Percentiles rank a stretch among this genome's conserved stretches.
Conservation (phyloP, 2,329 filamentous ascomycete genomes). For the Xylariaceae sp. region DNA sequence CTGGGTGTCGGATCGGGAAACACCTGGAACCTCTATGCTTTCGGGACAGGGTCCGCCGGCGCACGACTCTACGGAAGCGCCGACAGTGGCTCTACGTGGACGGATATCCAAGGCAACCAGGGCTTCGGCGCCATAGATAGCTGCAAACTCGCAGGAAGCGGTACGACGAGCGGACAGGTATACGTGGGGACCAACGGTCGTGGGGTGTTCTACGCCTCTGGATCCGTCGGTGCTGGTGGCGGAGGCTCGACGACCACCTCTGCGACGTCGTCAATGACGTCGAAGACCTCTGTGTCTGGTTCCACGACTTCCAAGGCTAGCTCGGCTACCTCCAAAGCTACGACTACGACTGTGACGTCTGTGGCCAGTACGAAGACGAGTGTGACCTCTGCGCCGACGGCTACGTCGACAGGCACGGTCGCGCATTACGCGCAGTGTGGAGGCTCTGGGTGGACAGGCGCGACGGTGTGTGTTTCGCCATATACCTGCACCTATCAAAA, state of each 20-base stretch:
- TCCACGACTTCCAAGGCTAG: not conserved
- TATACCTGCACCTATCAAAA: conserved; percentile 15
- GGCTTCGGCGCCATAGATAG: conserved; percentile 41
- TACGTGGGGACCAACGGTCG: conserved; percentile 49
- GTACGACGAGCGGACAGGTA: conserved; percentile 40
- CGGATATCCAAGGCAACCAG: conserved; percentile 42
- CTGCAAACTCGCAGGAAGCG: conserved; percentile 38
- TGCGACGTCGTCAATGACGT: not conserved
- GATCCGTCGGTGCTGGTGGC: conserved; percentile 9
- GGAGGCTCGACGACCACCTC: not conserved
- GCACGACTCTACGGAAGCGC: conserved; percentile 41
- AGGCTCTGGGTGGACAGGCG: conserved; percentile 12
- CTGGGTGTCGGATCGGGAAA: conserved; percentile 36
- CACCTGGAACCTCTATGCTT: conserved; percentile 44
- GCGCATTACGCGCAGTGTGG: conserved; percentile 14
- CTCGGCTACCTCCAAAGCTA: not conserved
- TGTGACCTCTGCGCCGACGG: conserved; percentile 1
- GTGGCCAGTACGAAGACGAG: not conserved
- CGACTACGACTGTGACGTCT: not conserved
- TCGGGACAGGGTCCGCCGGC: conserved; percentile 39
- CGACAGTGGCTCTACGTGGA: conserved; percentile 39
- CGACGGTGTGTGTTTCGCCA: conserved; percentile 11
- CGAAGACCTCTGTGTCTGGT: conserved; percentile 1
- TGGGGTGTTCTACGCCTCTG: conserved; percentile 37
- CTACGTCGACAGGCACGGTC: conserved; percentile 2